Evolutionary conservation across 495 filamentous ascomycete genomes (phyloP).

Genomic region (Neurospora sp.): DNA sequence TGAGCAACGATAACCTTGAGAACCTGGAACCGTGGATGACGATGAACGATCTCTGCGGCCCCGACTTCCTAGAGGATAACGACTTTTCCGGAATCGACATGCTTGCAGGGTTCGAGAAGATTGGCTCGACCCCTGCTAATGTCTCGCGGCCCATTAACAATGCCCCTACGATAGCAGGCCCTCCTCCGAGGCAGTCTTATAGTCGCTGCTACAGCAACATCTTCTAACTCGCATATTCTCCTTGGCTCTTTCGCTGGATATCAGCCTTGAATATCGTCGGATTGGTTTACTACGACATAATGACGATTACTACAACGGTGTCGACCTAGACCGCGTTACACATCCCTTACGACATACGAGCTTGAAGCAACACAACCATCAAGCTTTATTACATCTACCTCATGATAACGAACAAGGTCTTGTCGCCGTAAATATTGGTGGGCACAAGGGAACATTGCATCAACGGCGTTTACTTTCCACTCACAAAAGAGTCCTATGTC

Average conservation of each 20-base stretch:
- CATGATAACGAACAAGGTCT: not conserved
- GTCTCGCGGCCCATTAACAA: constrained; percentile 17
- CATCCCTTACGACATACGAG: not conserved
- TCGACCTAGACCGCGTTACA: not conserved
- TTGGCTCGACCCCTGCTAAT: constrained; percentile 45
- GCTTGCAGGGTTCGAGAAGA: constrained; percentile 81
- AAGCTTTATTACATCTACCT: not conserved
- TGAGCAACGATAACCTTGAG: constrained; percentile 29
- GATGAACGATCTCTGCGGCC: constrained; percentile 44
- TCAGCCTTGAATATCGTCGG: not conserved
- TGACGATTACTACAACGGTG: not conserved
- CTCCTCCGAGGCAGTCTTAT: constrained; percentile 5
- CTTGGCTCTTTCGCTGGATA: constrained; percentile 3
- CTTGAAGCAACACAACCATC: not conserved
- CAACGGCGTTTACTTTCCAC: not conserved
- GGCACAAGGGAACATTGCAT: not conserved
- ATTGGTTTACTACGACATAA: not conserved
- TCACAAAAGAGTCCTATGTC: not conserved
- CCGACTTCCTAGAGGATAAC: constrained; percentile 47
- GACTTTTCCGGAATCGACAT: constrained; percentile 71
- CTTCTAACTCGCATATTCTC: constrained; percentile 28
- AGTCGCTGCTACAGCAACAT: constrained; percentile 32
- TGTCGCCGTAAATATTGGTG: not conserved
- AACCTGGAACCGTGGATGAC: constrained; percentile 30
- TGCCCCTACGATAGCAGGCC: constrained; percentile 21